A percentile compares a stretch with the other conserved stretches of the same genome.
phyloP scores from a whole-genome alignment of 805 yeast genomes.

The Kodamaea kakaduensis region DNA sequence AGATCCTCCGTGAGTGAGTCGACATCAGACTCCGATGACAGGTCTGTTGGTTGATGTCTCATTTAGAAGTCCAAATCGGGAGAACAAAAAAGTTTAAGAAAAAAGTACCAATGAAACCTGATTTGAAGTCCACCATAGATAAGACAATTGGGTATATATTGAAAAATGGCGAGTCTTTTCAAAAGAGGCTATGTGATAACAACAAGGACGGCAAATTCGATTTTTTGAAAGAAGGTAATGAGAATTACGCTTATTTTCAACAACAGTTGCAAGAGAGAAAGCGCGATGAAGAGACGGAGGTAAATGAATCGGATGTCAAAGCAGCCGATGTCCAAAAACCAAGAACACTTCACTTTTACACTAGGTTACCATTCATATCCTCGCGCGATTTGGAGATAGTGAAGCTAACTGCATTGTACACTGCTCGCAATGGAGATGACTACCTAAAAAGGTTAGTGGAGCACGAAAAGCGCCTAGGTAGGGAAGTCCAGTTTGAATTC shows the following conservation, averaged over 20 bases:
- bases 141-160: constrained; percentile 70
- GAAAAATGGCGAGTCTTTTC: constrained; percentile 67
- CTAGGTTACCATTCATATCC: constrained; percentile 43
- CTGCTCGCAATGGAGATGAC: constrained; percentile 54
- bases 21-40: constrained; percentile 20
- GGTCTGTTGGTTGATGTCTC: too few species aligned
- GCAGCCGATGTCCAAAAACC: constrained; percentile 2
- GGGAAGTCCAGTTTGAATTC: constrained; percentile 64
- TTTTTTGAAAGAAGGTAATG: constrained; percentile 56
- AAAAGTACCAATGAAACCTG: constrained; percentile 6
- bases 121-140: constrained; percentile 46
- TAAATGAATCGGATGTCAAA: too few species aligned
- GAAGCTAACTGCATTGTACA: constrained; percentile 66
- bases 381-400: constrained; percentile 63
- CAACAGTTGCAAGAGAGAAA: constrained; percentile 32
- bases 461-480: constrained; percentile 34
- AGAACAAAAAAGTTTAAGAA: not conserved
- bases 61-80: not conserved
- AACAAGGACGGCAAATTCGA: constrained; percentile 50
- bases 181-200: constrained; percentile 50
- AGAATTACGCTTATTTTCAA: constrained; percentile 55
- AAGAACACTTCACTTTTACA: constrained; percentile 6
- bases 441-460: constrained; percentile 31
- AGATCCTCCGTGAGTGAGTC: constrained; percentile 45
- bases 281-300: not conserved